A percentile compares a stretch with the other conserved stretches of the same genome.
phyloP scores from a whole-genome alignment of 2,329 filamentous ascomycete genomes.

The Phoma sp. region DNA sequence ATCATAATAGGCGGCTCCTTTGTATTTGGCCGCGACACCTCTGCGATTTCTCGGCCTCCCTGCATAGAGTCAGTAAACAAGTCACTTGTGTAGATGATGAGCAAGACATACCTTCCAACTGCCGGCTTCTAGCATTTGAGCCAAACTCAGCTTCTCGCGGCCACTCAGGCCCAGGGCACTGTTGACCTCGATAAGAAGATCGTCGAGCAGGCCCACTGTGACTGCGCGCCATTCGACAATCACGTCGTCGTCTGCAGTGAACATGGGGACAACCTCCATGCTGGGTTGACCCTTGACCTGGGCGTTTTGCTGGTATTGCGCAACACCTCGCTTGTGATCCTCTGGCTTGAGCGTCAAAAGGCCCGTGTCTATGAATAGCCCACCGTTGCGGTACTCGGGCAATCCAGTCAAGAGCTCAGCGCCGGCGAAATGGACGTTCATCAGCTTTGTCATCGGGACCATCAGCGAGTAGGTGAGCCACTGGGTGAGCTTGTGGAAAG shows the following conservation, averaged over 20 bases:
- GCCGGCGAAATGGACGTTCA: conserved; percentile 80
- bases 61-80: conserved; percentile 34
- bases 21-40: conserved; percentile 93
- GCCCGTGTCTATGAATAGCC: conserved; percentile 83
- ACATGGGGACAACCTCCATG: conserved; percentile 76
- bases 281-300: conserved; percentile 74
- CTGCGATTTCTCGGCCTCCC: conserved; percentile 95
- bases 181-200: conserved; percentile 74
- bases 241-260: conserved; percentile 76
- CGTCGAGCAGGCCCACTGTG: conserved; percentile 77
- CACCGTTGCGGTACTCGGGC: conserved; percentile 92
- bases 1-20: conserved; percentile 97
- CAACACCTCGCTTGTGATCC: conserved; percentile 74
- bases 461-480: conserved; percentile 95
- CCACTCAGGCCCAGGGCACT: conserved; percentile 71
- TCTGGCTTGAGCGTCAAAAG: conserved; percentile 76
- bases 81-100: background rate
- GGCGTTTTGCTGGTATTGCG: conserved; percentile 74
- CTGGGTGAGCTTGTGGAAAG: conserved; percentile 89
- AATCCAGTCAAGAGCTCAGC: conserved; percentile 85
- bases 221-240: conserved; percentile 81
- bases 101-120: conserved; percentile 85
- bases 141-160: conserved; percentile 73
- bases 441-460: conserved; percentile 81
- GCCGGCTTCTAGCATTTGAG: conserved; percentile 92